These are phyloP conservation scores for Aspergillus sp. DNA, from an alignment of 2,329 filamentous ascomycete species.

Conservation along the genomic window DNA sequence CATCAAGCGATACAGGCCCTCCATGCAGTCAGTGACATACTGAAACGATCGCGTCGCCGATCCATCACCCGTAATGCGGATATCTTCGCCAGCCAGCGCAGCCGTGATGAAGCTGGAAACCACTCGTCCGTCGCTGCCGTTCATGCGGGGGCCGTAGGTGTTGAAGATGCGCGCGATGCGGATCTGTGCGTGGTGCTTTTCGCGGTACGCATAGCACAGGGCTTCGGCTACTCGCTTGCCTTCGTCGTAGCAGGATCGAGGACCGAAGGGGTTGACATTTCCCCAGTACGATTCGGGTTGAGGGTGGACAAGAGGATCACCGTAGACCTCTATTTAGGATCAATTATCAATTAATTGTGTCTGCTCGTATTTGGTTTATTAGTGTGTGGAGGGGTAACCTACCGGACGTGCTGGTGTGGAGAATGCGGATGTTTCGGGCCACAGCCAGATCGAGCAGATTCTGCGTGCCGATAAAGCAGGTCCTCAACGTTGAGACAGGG, in stretches of 20 bases:
- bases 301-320: constrained; percentile 25
- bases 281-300: constrained; percentile 31
- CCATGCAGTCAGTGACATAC: constrained; percentile 24
- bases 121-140: constrained; percentile 24
- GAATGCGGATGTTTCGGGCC: constrained; percentile 20
- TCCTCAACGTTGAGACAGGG: constrained; percentile 24
- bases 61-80: constrained; percentile 26
- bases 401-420: constrained; percentile 28
- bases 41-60: constrained; percentile 26
- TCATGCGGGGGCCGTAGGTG: constrained; percentile 28
- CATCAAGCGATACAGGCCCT: constrained; percentile 26
- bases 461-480: constrained; percentile 25
- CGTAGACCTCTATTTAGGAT: constrained; percentile 27
- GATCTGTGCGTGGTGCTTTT: constrained; percentile 23
- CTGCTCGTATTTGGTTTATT: background rate
- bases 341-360: background rate
- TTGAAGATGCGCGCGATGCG: constrained; percentile 32
- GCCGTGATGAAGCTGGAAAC: constrained; percentile 28
- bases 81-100: constrained; percentile 19
- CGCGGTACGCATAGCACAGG: constrained; percentile 28
- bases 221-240: constrained; percentile 38
- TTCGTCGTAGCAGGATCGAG: constrained; percentile 40
- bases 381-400: background rate
- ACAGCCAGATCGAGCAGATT: constrained; percentile 27
- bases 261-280: constrained; percentile 39